Base-by-base conservation (phyloP, 495 filamentous ascomycete genomes). In the Oidiodendron maius region DNA sequence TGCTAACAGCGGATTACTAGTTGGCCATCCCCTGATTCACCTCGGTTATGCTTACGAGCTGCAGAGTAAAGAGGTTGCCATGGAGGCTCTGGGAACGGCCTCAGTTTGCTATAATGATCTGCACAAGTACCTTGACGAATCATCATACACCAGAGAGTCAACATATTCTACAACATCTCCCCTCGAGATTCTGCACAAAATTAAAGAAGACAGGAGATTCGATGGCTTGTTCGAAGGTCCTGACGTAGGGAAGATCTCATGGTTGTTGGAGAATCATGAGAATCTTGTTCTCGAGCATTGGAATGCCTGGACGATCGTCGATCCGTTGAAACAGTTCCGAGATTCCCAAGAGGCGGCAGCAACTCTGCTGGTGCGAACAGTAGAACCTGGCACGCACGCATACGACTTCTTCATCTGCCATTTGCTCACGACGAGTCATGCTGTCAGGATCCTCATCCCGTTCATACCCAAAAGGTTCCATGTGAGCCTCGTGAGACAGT, bases 401-500 rank as follows among this genome's bases (percentile, higher is more conserved):
- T 93, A 88, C 64, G 88, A 96, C 63, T 95, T 95, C 68, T 95
- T 89, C 68, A 55, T 89, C 46, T 78, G 85, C 12, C 89, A 96
- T 55, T 54, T 88, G 10, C 69, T 97, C 24, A 94, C 89, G 0
- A 82, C 86, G 24, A 88, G 82, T 50, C 89, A 97, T 61, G 93
- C 93, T 0, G 80, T 95, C 5, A 78, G 93, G 1, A 84, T 93
- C 21, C 61, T 97, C 8, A 72, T 97, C 1, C 93, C 93, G 3
- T 60, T 87, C 4, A 72, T 95, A 12, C 91, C 89, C 0, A 61
- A 71, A 3, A 78, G 78, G 56, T 87, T 78, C 50, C 90, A 93
- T 51, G 59, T 88, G 30, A 69, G 69, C 15, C 66, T 97, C 15
- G 75, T 95, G 6, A 74, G 81, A 15, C 84, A 91, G 59, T 95